These are phyloP conservation scores for Ceriops decandra DNA, from an alignment of 345 rosid species.

Conservation along the genomic window DNA sequence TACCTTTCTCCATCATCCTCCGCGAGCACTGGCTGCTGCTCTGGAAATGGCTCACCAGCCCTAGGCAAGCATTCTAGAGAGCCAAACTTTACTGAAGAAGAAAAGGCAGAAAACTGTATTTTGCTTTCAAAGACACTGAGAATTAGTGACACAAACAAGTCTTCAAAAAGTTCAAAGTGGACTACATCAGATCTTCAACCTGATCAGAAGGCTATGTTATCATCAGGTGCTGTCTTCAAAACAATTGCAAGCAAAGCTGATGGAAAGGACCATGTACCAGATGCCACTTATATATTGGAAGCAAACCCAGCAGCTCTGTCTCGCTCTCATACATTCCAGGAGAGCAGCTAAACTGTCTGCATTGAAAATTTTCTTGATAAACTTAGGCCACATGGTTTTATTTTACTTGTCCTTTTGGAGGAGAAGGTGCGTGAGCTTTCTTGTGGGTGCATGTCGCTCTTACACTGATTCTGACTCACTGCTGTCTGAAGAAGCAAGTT, in stretches of 20 bases:
- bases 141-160: conserved; percentile 65
- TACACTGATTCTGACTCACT: not conserved
- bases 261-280: conserved; percentile 24
- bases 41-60: conserved; percentile 43
- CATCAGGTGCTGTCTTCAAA: conserved; percentile 31
- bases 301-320: conserved; percentile 71
- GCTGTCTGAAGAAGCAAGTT: not conserved
- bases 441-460: not conserved
- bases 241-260: conserved; percentile 31
- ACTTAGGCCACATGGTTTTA: not conserved
- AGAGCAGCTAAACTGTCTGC: conserved; percentile 38
- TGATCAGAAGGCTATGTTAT: conserved; percentile 37
- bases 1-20: conserved; percentile 49
- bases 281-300: conserved; percentile 41
- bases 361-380: not conserved
- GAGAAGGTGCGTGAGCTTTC: conserved; percentile 1
- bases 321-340: conserved; percentile 53
- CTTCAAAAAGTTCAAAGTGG: conserved; percentile 81
- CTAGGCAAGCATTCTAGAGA: conserved; percentile 79
- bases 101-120: conserved; percentile 40
- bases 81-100: conserved; percentile 34
- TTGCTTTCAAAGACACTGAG: conserved; percentile 70
- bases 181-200: conserved; percentile 59
- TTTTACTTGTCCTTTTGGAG: not conserved
- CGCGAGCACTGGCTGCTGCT: conserved; percentile 35